Conservation (phyloP, 805 yeast species). For the Wickerhamiella shivajii region DNA sequence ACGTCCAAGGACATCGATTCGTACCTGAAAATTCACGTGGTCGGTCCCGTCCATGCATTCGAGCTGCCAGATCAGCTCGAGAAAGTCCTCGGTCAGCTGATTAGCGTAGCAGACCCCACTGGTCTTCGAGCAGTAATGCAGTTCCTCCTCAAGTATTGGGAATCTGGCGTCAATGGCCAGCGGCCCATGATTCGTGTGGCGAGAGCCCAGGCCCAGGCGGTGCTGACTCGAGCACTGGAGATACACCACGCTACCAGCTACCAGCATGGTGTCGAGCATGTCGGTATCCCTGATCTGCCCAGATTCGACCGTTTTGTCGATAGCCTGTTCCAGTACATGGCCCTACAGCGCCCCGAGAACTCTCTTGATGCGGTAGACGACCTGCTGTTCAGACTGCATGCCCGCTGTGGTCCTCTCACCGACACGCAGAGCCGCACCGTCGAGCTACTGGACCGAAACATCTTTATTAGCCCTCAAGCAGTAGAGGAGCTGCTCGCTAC, state of each 20-base stretch:
- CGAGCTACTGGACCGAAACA: conserved; percentile 6
- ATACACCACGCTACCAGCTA: conserved; percentile 16
- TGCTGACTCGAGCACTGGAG: conserved; percentile 18
- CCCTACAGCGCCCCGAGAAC: conserved; percentile 8
- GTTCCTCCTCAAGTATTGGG: conserved; percentile 19
- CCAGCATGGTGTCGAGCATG: conserved; percentile 13
- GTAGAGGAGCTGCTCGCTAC: conserved; percentile 16
- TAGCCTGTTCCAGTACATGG: conserved; percentile 14
- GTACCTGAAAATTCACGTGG: conserved; percentile 14
- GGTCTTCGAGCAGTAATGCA: conserved; percentile 19
- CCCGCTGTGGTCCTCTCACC: conserved; percentile 18
- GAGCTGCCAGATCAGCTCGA: conserved; percentile 13
- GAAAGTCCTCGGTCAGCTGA: conserved; percentile 14
- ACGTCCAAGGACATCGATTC: conserved; percentile 15
- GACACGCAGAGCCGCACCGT: conserved; percentile 13
- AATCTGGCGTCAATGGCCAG: conserved; percentile 15
- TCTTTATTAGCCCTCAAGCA: conserved; percentile 14
- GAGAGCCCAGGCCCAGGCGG: conserved; percentile 15
- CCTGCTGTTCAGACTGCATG: conserved; percentile 18
- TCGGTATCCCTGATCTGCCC: conserved; percentile 18
- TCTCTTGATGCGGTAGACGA: conserved; percentile 15
- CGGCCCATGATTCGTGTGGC: conserved; percentile 17
- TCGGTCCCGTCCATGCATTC: conserved; percentile 9
- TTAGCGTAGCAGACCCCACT: conserved; percentile 14
- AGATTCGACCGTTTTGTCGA: conserved; percentile 17